Conservation (phyloP, 305 asterid genomes). For the Ajuga reptans region DNA sequence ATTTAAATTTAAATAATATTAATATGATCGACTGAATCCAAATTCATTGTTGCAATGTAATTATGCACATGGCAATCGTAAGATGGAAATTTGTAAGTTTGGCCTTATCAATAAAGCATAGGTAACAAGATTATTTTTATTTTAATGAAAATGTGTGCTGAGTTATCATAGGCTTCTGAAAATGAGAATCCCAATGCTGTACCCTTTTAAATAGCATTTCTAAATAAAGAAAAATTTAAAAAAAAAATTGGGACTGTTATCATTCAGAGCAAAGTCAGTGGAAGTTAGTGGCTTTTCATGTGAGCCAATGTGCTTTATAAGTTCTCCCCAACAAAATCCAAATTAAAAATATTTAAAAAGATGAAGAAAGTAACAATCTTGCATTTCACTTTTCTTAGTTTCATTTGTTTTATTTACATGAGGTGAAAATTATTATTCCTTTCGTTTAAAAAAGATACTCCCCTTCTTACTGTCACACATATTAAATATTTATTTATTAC, state of each 20-base stretch:
- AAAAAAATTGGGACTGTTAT: slow-evolving; percentile 24
- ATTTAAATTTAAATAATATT: no score
- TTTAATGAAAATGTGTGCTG: slow-evolving; percentile 13
- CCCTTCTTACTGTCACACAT: no score
- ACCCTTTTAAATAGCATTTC: slow-evolving; percentile 26
- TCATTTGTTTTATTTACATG: background rate
- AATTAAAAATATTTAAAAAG: background rate
- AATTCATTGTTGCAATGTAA: background rate
- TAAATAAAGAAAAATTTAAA: slow-evolving; percentile 27
- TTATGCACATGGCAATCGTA: slow-evolving; percentile 36
- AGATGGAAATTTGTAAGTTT: slow-evolving; percentile 22
- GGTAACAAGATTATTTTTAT: background rate
- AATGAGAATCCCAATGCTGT: slow-evolving; percentile 51
- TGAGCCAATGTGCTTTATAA: slow-evolving; percentile 36
- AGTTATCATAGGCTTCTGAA: slow-evolving; percentile 34
- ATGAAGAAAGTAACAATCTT: background rate
- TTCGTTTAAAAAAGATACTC: no score
- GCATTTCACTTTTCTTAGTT: background rate
- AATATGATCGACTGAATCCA: background rate
- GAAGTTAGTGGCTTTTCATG: slow-evolving; percentile 44
- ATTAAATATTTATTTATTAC: no score
- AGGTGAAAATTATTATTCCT: background rate
- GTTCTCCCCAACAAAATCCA: slow-evolving; percentile 14
- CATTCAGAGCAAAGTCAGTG: slow-evolving; percentile 47
- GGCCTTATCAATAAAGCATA: slow-evolving; percentile 26